Evolutionary conservation across 108 stramenopile genomes (phyloP).

Genomic region (Chaetoceros muelleri): DNA sequence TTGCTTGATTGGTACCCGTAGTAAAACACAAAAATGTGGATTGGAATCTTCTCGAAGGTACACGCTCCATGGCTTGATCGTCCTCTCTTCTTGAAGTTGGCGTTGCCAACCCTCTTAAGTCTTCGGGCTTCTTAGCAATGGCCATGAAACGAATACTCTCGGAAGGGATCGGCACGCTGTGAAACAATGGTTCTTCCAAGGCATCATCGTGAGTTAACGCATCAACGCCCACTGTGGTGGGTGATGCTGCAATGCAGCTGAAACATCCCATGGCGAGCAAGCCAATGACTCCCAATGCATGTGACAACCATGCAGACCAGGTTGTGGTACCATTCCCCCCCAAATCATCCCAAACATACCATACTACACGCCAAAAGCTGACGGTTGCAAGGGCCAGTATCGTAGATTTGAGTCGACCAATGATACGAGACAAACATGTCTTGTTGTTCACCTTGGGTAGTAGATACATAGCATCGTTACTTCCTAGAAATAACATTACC

Average conservation of each 20-base stretch:
- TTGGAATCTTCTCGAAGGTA: too few relatives aligned
- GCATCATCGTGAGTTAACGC: conserved; percentile 11
- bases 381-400: conserved; percentile 19
- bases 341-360: conserved; percentile 29
- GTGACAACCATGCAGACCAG: conserved; percentile 7
- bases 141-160: conserved; percentile 12
- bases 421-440: conserved; percentile 2
- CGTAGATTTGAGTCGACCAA: conserved; percentile 12
- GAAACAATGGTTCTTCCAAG: conserved; percentile 22
- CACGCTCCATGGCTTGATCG: too few relatives aligned
- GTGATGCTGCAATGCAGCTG: conserved; percentile 17
- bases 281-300: conserved; percentile 8
- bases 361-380: conserved; percentile 15
- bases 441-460: conserved; percentile 2
- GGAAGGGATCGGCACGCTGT: conserved; percentile 14
- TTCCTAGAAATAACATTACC: conserved; percentile 1
- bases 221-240: conserved; percentile 22
- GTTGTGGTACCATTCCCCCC: conserved; percentile 2
- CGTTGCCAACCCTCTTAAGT: too few relatives aligned
- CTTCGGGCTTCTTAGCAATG: too few relatives aligned
- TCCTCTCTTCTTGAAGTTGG: too few relatives aligned
- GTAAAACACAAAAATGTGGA: too few relatives aligned
- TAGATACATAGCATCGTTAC: conserved; percentile 3
- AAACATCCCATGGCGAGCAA: conserved; percentile 17
- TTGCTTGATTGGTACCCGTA: too few relatives aligned